Conservation (phyloP, 345 rosid genomes). For the Raphanus raphanistrum region DNA sequence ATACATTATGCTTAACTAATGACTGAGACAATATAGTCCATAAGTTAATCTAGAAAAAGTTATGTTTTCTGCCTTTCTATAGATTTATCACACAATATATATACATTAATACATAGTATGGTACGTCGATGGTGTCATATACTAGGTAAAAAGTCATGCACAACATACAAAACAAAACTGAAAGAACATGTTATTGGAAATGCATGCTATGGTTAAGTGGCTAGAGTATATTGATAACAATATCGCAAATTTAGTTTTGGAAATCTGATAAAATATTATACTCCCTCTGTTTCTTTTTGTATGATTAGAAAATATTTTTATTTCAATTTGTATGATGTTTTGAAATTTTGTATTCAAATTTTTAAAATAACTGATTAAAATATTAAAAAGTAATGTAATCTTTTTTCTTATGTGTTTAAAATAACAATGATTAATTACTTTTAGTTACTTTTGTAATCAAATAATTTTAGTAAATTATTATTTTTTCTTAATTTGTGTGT, state of each 20-base stretch:
- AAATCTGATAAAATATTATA: background rate
- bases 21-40: background rate
- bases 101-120: too few species aligned
- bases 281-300: too few species aligned
- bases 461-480: too few species aligned
- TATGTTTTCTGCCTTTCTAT: background rate
- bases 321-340: too few species aligned
- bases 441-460: too few species aligned
- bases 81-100: background rate
- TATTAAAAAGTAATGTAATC: too few species aligned
- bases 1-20: background rate
- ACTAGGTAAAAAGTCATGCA: background rate
- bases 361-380: too few species aligned
- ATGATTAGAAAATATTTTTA: too few species aligned
- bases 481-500: too few species aligned
- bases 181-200: background rate
- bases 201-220: background rate
- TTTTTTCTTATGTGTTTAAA: too few species aligned
- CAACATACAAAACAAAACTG: background rate
- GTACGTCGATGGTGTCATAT: background rate
- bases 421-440: too few species aligned
- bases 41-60: background rate
- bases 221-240: background rate
- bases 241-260: background rate
- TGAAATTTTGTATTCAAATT: too few species aligned